Base-by-base conservation (phyloP, 495 filamentous ascomycete species). In the Lentithecium fluviatile region DNA sequence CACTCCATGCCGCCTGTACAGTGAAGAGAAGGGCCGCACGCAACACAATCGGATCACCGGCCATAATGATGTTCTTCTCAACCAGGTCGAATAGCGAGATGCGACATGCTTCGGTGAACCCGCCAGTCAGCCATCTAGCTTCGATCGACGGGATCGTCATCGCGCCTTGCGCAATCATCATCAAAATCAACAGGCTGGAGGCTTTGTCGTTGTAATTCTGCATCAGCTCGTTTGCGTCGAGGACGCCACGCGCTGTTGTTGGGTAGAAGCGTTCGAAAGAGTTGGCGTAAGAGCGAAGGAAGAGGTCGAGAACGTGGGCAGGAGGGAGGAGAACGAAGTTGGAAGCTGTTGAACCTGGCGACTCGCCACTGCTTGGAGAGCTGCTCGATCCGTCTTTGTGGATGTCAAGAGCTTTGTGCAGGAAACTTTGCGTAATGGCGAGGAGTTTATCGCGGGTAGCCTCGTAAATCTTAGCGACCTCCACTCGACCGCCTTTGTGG, bases 151-250 rank as follows among this genome's bases (percentile, higher is more conserved):
- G 80, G 58, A 83, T 77, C 8, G 75, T 73, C 45, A 79, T 80
- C 13, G 84, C 84, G 20, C 83, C 84, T 59, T 84, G 80, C 1
- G 84, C 83, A 54, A 87, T 85, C 83, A 85, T 85, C 70, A 86
- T 78, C 15, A 86, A 69, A 1, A 86, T 74, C 6, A 86, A 69
- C 25, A 87, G 71, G 21, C 80, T 83, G 0, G 82, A 79, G 0
- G 81, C 79, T 54, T 81, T 77, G 66, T 82, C 82, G 66, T 82
- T 80, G 64, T 66, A 70, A 42, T 65, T 69, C 34, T 75, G 71
- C 58, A 86, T 72, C 71, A 85, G 76, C 65, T 83, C 81, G 48
- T 85, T 86, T 29, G 80, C 77, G 62, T 86, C 82, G 20, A 86
- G 75, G 38, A 72, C 73, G 15, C 78, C 78, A 11, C 76, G 71